A percentile compares a stretch with the other conserved stretches of the same genome.
Conservation (phyloP, 352 stramenopile species). For the Elongisporangium undulatum region DNA sequence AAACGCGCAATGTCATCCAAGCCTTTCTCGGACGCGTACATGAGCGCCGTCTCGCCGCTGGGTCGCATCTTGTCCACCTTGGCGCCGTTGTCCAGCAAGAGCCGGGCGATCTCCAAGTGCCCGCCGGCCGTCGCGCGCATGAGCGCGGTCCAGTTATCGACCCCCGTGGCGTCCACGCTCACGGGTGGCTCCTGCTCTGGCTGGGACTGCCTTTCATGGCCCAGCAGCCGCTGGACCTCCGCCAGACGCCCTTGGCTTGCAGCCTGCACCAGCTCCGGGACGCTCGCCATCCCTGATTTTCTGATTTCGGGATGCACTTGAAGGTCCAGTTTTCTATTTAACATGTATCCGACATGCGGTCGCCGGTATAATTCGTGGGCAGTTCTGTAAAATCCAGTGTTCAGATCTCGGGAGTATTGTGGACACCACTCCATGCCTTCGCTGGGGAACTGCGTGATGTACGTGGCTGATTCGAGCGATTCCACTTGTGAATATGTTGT, state of each 20-base stretch:
- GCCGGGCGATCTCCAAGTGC: not conserved
- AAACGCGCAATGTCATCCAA: not conserved
- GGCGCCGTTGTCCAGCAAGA: not conserved
- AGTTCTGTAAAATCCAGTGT: too few relatives aligned
- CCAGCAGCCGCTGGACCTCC: not conserved
- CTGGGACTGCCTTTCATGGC: not conserved
- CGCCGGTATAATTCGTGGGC: too few relatives aligned
- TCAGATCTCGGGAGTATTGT: too few relatives aligned
- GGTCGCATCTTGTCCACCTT: not conserved
- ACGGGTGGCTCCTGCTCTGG: not conserved
- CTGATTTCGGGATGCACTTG: not conserved
- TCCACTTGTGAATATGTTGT: too few relatives aligned
- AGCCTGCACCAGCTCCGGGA: not conserved
- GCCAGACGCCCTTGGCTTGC: not conserved
- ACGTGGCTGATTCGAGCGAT: too few relatives aligned
- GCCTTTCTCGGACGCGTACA: not conserved
- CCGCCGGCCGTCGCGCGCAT: not conserved
- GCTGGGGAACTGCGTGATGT: too few relatives aligned
- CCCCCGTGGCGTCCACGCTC: not conserved
- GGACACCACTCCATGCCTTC: too few relatives aligned
- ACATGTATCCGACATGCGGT: not conserved
- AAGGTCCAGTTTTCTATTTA: not conserved
- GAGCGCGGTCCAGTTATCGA: not conserved
- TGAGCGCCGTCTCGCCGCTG: not conserved
- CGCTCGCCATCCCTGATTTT: not conserved